These are phyloP conservation scores for Phyllosticta citrichinensis DNA, from an alignment of 2,329 filamentous ascomycete genomes.

Conservation along the genomic window DNA sequence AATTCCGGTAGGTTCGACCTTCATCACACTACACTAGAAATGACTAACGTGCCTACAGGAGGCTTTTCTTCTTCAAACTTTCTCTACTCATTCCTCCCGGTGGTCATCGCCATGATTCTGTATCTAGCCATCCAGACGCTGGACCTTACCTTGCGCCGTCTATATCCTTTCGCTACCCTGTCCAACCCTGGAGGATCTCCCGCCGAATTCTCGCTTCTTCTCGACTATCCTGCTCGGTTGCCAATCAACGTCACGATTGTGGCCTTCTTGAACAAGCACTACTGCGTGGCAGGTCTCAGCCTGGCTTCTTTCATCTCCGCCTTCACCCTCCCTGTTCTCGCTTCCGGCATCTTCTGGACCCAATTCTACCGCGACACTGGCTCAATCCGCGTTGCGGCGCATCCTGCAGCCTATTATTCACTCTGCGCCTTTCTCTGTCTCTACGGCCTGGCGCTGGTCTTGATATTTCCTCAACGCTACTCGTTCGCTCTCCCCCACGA, in stretches of 20 bases:
- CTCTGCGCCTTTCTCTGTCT: slow-evolving; percentile 62
- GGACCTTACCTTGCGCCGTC: slow-evolving; percentile 54
- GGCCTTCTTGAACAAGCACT: slow-evolving; percentile 53
- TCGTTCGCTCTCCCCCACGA: slow-evolving; percentile 62
- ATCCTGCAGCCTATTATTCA: slow-evolving; percentile 62
- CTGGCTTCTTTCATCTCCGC: slow-evolving; percentile 50
- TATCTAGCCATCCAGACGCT: slow-evolving; percentile 58
- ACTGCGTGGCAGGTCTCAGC: slow-evolving; percentile 53
- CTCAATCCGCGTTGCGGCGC: slow-evolving; percentile 49
- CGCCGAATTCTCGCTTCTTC: slow-evolving; percentile 54
- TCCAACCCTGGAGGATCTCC: slow-evolving; percentile 47
- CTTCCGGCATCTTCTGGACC: slow-evolving; percentile 64
- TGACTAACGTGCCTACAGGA: slow-evolving; percentile 6
- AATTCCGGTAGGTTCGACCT: slow-evolving; percentile 25
- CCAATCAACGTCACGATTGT: slow-evolving; percentile 51
- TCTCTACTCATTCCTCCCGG: slow-evolving; percentile 68
- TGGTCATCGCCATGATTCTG: slow-evolving; percentile 55
- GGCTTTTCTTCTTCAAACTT: slow-evolving; percentile 85
- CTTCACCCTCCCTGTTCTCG: slow-evolving; percentile 52
- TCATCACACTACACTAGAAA: neutral
- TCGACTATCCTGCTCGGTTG: slow-evolving; percentile 59
- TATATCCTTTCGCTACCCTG: slow-evolving; percentile 62
- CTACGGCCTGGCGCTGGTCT: slow-evolving; percentile 54
- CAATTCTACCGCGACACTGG: slow-evolving; percentile 43
- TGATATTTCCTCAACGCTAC: slow-evolving; percentile 48